Conservation (phyloP, 495 filamentous ascomycete species). For the Oleoguttula mirabilis region DNA sequence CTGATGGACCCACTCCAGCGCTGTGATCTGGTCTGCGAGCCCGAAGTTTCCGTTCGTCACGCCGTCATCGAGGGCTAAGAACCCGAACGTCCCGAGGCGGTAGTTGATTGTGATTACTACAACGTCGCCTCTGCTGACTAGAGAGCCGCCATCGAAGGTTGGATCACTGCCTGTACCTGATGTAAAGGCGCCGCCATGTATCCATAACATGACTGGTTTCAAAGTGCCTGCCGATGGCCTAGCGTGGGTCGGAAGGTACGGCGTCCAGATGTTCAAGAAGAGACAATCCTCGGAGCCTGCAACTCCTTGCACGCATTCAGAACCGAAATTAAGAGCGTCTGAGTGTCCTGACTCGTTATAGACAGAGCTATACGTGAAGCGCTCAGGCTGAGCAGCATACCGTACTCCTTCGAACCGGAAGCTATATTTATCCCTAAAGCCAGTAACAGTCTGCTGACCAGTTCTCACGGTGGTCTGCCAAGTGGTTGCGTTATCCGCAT, state of each 20-base stretch:
- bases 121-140: slow-evolving; percentile 37
- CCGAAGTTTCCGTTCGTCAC: slow-evolving; percentile 44
- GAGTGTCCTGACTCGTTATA: slow-evolving; percentile 13
- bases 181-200: slow-evolving; percentile 24
- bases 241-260: slow-evolving; percentile 36
- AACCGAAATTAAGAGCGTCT: slow-evolving; percentile 31
- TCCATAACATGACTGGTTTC: slow-evolving; percentile 40
- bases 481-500: slow-evolving; percentile 17
- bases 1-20: slow-evolving; percentile 22
- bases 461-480: slow-evolving; percentile 10
- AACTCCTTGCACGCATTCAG: slow-evolving; percentile 33
- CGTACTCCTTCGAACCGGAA: slow-evolving; percentile 34
- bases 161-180: slow-evolving; percentile 23
- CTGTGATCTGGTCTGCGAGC: slow-evolving; percentile 35
- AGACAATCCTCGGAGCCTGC: slow-evolving; percentile 38
- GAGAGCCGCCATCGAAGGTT: slow-evolving; percentile 36
- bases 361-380: slow-evolving; percentile 21
- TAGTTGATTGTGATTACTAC: slow-evolving; percentile 40
- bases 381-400: slow-evolving; percentile 20
- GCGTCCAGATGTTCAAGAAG: slow-evolving; percentile 45
- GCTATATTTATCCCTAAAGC: slow-evolving; percentile 37
- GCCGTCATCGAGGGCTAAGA: slow-evolving; percentile 26
- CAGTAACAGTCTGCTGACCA: slow-evolving; percentile 3
- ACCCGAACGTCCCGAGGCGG: slow-evolving; percentile 35
- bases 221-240: slow-evolving; percentile 15